Base-by-base conservation (phyloP, 768 basidiomycete species). In the Lentinula boryana region DNA sequence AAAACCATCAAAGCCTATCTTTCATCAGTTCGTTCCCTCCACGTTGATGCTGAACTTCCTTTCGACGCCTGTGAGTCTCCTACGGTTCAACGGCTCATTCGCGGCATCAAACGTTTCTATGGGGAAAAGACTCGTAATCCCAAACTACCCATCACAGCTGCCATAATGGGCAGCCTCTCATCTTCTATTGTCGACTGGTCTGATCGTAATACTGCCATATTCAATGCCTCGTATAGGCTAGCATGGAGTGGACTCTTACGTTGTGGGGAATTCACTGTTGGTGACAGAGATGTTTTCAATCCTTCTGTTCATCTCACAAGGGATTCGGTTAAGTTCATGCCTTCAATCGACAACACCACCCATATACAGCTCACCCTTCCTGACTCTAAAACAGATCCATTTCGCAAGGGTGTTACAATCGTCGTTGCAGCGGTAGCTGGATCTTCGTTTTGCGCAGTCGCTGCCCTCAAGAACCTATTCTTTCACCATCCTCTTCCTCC, bases 321-420 rank as follows among this genome's bases (percentile, higher is more conserved):
- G 21, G 51, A 35, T 1, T 35, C 9, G 2, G 51, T 53, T 1
- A 2, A 53, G 7, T n/a, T 53, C 21, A 1, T 53, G 2, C 21
- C 21, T 32, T 31, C 21, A 2, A 3, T 53, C 18, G 60, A 65
- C 2, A 43, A 64, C 12, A 62, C 71, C 7, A 65, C 65, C 0
- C 66, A 70, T 36, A 27, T 72, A n/a, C 50, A 36, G 12, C 66
- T 74, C 50, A 66, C 66, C 8, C 64, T 76, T 0, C 72, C 75
- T 3, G 65, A 67, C 2, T 77, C 74, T 5, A 76, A 77, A 60
- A 75, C 73, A 1, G 71, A 76, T 64, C 72, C 72, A 1, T 77
- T 76, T 57, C 64, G 72, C 5, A 65, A 65, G 48, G 71, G 71
- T 1, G 61, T 68, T 44, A 52, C 63, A 6, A 65, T 72, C 23